These are phyloP conservation scores for Tricladium varicosporioides DNA, from an alignment of 2,329 filamentous ascomycete species.

Conservation along the genomic window DNA sequence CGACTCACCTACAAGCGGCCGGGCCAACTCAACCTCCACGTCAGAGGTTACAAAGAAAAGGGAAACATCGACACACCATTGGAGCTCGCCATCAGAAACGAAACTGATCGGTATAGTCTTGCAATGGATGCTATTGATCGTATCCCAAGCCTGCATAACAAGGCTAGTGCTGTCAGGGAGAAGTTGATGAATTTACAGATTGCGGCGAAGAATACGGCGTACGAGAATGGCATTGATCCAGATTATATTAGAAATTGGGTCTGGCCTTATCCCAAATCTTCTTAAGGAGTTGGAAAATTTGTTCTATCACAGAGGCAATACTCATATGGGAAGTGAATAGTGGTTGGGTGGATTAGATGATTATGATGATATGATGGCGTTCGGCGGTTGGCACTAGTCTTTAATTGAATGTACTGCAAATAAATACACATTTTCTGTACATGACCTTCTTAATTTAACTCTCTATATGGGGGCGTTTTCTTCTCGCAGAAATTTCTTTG, in stretches of 20 bases:
- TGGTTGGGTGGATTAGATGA: too few species aligned
- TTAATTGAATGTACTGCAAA: too few species aligned
- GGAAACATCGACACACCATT: conserved; percentile 81
- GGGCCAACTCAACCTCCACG: conserved; percentile 65
- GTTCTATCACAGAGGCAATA: too few species aligned
- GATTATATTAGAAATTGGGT: conserved; percentile 28
- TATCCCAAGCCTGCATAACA: conserved; percentile 61
- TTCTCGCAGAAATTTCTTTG: too few species aligned
- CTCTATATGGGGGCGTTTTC: too few species aligned
- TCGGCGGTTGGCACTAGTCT: too few species aligned
- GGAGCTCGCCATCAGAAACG: conserved; percentile 74
- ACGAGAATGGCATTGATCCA: conserved; percentile 69
- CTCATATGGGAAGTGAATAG: too few species aligned
- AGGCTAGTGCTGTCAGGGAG: conserved; percentile 60
- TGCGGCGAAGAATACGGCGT: conserved; percentile 60
- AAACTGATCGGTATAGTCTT: conserved; percentile 73
- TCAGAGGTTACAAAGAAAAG: conserved; percentile 80
- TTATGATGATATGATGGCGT: too few species aligned
- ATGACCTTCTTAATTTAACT: too few species aligned
- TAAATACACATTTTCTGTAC: too few species aligned
- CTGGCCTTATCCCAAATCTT: conserved; percentile 27
- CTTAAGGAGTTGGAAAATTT: neutral
- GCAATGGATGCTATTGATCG: conserved; percentile 75
- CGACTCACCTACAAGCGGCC: conserved; percentile 73
- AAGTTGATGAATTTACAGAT: conserved; percentile 64